Base-by-base conservation (phyloP, 1,284 basidiomycete species). In the Cutaneotrichosporon sp. region DNA sequence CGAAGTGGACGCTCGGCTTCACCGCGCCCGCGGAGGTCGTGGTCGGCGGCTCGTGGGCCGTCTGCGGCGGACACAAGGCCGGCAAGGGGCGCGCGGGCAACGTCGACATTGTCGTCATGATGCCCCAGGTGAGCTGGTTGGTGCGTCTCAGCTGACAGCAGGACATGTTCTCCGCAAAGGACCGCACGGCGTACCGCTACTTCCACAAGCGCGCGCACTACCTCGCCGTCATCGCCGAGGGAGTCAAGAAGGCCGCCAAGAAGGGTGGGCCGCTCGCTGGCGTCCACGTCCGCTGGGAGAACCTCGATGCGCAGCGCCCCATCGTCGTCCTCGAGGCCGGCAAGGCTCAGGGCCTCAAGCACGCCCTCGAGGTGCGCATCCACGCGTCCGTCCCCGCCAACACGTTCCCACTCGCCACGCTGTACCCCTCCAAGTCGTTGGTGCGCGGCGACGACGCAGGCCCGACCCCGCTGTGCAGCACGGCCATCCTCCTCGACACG, bases 121-220 rank as follows among this genome's bases (percentile, higher is more conserved):
- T 99, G 90, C 92, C 93, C 14, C 74, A 84, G 36, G 92, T 93
- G 70, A 69, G 89, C 69, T 10, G 3, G 68, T 14, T 42, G 18
- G 9, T 4, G 20, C 25, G 5, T 2, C 24, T 1, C 22, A 34
- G 51, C 54, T 58, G 54, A 63, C 43, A 10, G 22, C 63, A 77
- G 76, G 56, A 59, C 25, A 67, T 97, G 27, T 94, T 99, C 72
- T 92, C 97, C 80, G 91, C 95, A 69, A 99, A 98, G 77, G 95
- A 99, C 75, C 91, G 94, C 68, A 82, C 94, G 59, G 90, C 95
- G 73, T 86, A 87, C 36, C 87, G 97, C 20, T 95, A 91, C 79
- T 95, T 95, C 74, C 89, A 95, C 77, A 99, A 99, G 78, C 84
- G 91, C 47, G 89, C 91, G 0, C 95, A 90, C 75, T 99, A 94